A percentile compares a stretch with the other conserved stretches of the same genome.
Conservation (phyloP, 148 eudicot genomes). For the Rhododendron henanense region DNA sequence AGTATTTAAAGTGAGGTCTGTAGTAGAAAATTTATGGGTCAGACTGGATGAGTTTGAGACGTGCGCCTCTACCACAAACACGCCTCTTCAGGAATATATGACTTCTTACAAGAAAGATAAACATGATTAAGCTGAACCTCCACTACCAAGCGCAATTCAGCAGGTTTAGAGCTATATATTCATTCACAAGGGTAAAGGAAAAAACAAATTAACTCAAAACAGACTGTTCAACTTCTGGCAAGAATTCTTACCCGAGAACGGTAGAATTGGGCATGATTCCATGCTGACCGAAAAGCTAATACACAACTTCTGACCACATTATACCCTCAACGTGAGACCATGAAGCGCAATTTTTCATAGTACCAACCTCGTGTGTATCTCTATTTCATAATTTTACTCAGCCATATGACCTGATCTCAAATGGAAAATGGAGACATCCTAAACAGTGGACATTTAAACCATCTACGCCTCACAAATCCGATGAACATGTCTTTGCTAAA, state of each 20-base stretch:
- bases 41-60: background rate
- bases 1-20: background rate
- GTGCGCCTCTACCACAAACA: background rate
- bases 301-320: background rate
- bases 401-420: background rate
- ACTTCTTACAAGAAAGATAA: background rate
- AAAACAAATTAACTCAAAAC: background rate
- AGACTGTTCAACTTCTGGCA: background rate
- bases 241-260: background rate
- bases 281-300: constrained; percentile 1
- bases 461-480: background rate
- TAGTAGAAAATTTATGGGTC: background rate
- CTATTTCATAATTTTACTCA: background rate
- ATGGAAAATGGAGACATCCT: background rate
- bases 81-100: background rate
- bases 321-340: background rate
- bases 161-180: background rate
- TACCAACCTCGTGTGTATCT: background rate
- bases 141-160: background rate
- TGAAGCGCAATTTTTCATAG: background rate
- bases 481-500: background rate
- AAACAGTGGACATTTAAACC: background rate
- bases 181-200: background rate
- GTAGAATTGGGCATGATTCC: background rate
- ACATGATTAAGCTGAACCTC: background rate